A percentile compares a stretch with the other conserved stretches of the same genome.
These are phyloP conservation scores for Talaromyces stipitatus DNA, from an alignment of 495 filamentous ascomycete species.

Conservation along the genomic window DNA sequence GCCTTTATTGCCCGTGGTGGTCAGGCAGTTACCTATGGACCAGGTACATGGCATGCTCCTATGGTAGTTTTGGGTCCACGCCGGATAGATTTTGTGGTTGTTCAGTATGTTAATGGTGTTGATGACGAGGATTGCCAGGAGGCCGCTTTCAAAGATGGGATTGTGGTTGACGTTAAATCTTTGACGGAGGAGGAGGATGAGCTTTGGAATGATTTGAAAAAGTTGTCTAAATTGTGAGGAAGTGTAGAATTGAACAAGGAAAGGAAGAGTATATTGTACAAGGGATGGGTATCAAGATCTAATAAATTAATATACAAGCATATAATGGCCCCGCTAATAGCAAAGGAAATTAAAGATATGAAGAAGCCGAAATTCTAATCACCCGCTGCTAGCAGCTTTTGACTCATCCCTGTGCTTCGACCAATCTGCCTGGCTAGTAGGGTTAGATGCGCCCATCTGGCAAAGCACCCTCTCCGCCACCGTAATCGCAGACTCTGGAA, in stretches of 20 bases:
- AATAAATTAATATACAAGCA: constrained; percentile 3
- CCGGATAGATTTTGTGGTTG: constrained; percentile 75
- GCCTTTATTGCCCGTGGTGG: constrained; percentile 75
- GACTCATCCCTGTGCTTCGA: background rate
- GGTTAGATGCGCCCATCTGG: constrained; percentile 1
- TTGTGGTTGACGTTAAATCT: constrained; percentile 26
- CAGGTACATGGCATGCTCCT: constrained; percentile 94
- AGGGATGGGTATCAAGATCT: constrained; percentile 4
- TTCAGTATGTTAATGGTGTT: constrained; percentile 82
- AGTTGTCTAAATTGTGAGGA: constrained; percentile 17
- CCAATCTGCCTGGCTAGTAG: background rate
- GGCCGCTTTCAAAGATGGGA: constrained; percentile 45
- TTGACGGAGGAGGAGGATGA: constrained; percentile 24
- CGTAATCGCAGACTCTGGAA: constrained; percentile 53
- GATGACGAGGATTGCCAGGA: constrained; percentile 86
- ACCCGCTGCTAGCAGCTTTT: background rate
- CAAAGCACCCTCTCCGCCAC: constrained; percentile 37
- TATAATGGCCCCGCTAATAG: background rate
- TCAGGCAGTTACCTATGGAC: constrained; percentile 85
- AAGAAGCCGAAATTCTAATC: background rate
- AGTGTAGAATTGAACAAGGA: background rate
- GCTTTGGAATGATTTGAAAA: constrained; percentile 15
- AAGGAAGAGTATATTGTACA: constrained; percentile 1
- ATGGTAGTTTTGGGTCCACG: constrained; percentile 78
- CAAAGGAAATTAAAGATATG: background rate